Evolutionary conservation across 164 flowering plant species (phyloP).

Genomic region (Annona squamosa): DNA sequence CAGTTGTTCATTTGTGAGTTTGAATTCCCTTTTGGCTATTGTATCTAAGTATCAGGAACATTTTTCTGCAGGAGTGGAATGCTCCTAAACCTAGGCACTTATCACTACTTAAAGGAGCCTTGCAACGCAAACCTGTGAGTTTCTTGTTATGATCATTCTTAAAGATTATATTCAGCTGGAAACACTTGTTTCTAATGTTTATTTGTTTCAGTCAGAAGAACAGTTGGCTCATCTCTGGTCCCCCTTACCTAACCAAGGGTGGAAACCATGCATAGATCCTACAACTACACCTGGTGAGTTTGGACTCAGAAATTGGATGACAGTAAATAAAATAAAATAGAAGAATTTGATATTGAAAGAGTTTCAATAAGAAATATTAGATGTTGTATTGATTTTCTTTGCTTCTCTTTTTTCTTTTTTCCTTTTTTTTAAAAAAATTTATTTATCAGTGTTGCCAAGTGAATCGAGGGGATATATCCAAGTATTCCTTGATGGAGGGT

Average conservation of each 20-base stretch:
- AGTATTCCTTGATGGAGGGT: slow-evolving; percentile 94
- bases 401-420: neutral
- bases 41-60: neutral
- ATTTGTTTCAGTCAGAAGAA: slow-evolving; percentile 34
- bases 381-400: neutral
- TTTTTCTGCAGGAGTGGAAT: slow-evolving; percentile 66
- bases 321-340: neutral
- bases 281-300: slow-evolving; percentile 41
- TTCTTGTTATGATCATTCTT: neutral
- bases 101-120: slow-evolving; percentile 65
- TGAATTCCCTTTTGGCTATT: neutral
- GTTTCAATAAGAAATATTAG: neutral
- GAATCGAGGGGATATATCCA: slow-evolving; percentile 75
- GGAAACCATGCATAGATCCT: slow-evolving; percentile 50
- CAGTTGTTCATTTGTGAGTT: neutral
- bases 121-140: slow-evolving; percentile 54
- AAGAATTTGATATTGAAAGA: neutral
- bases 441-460: slow-evolving; percentile 41
- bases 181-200: slow-evolving; percentile 3
- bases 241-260: slow-evolving; percentile 69
- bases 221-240: slow-evolving; percentile 63
- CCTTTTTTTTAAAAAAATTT: neutral
- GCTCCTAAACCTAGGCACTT: slow-evolving; percentile 71
- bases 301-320: neutral
- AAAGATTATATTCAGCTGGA: neutral